Evolutionary conservation across 192 early-diverging fungal genomes (phyloP), one percentile per base, ranked within the genome.

Genomic region (Thamnidium elegans): DNA sequence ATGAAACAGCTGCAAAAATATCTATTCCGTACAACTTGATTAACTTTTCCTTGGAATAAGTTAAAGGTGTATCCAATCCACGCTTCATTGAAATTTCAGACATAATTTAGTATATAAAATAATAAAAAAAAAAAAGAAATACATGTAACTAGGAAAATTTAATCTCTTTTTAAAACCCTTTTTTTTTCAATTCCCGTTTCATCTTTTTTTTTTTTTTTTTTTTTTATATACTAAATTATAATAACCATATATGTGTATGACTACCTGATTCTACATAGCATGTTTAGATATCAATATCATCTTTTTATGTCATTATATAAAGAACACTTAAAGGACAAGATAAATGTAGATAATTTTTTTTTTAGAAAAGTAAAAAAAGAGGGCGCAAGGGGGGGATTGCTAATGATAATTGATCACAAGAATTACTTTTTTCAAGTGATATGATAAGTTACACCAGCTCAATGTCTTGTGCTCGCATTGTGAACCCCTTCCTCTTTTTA

Each of bases 11-110:
- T 4, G 76, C 66, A 46, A 51, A 19, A 2, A 75, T 14, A 61
- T 80, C 79, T 2, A 80, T n/a, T 0, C 71, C 61, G 31, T 71
- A 76, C 13, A 59, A 21, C 15, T 59, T 59, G 3, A 26, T 39
- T 23, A 59, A 10, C 21, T 43, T 59, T 15, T 59, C 21, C 4
- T 39, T 59, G 17, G 42, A 23, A 7, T 59, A 59, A 14, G 4
- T 15, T 15, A 59, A 20, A 19, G 9, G 8, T 9, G 7, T 20
- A 30, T 9, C 19, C 17, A 1, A 17, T 17, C 31, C 34, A 34
- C 7, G 17, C n/a, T 19, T 36, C 2, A 30, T 34, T 55, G 30
- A 19, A 34, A 11, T 55, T 17, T 34, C 34, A 0, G 31, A 34
- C 31, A 31, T 34, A 52, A 26, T 17, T n/a, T n/a, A n/a, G n/a